Evolutionary conservation across 306 rosid species (phyloP), one percentile per base, ranked within the genome.

Genomic region (Cucumis hystrix): DNA sequence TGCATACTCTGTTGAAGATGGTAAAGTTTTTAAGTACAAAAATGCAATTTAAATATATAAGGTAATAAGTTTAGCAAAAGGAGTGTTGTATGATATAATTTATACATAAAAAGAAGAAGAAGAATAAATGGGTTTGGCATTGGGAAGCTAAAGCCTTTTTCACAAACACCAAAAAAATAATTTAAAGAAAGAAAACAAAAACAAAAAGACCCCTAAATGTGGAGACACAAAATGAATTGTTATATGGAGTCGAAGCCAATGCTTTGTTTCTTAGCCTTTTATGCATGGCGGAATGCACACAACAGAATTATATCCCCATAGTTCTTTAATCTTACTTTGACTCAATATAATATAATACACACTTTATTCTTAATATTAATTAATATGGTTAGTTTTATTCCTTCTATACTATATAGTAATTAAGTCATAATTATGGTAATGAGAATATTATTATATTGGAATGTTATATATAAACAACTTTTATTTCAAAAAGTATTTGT

Each of bases 221-320:
- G 75, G 75, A 45, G 75, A 69, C 57, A 69, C 43, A 35, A 33
- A 41, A 43, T 69, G 58, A 45, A 69, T 69, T 69, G 75, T 69
- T 69, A 45, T 69, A 25, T 20, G 54, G 39, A 21, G 13, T 69
- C 57, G 57, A 69, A 45, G 40, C 21, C 12, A 14, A 6, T 66
- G 28, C 39, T 66, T 41, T 41, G 8, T 1, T n/a, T 13, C 21
- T 47, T 4, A 70, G 33, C 14, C 56, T 47, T 68, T 45, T 70
- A 55, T 47, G 23, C 6, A 13, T 70, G 75, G 23, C 58, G 15
- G 54, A 12, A 67, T 51, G 39, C 40, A 45, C 37, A 47, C 7
- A 14, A 23, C 14, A 35, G 75, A 70, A 70, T 70, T 21, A 43
- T 43, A 43, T 43, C 74, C 54, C 9, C 28, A 1, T 66, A n/a